phyloP scores from a whole-genome alignment of 2,329 filamentous ascomycete species.

The Cucurbitaria berberidis region DNA sequence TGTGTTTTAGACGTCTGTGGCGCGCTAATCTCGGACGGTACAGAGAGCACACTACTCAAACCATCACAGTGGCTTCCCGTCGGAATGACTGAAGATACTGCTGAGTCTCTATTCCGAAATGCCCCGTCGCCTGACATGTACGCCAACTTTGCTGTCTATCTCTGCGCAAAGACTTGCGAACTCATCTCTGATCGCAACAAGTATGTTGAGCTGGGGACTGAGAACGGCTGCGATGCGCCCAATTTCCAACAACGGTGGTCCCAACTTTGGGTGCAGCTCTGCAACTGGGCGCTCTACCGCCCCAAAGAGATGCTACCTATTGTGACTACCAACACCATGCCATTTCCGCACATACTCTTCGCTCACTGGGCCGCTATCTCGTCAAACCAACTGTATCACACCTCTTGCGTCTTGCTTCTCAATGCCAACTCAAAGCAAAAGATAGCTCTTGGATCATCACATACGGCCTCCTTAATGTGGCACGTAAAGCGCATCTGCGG shows the following conservation, averaged over 20 bases:
- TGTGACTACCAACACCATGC: conserved; percentile 51
- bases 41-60: conserved; percentile 58
- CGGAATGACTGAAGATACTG: conserved; percentile 22
- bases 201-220: conserved; percentile 55
- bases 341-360: conserved; percentile 62
- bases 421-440: conserved; percentile 49
- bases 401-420: conserved; percentile 60
- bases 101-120: conserved; percentile 45
- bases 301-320: conserved; percentile 57
- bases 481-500: conserved; percentile 63
- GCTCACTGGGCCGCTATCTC: conserved; percentile 63
- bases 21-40: conserved; percentile 57
- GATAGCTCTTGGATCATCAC: conserved; percentile 36
- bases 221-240: conserved; percentile 53
- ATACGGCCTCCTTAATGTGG: conserved; percentile 56
- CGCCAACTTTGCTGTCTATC: conserved; percentile 59
- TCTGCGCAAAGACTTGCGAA: conserved; percentile 56
- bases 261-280: conserved; percentile 58
- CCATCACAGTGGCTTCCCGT: conserved; percentile 55
- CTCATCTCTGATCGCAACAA: conserved; percentile 59
- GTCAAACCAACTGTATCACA: conserved; percentile 64
- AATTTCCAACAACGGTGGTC: conserved; percentile 56
- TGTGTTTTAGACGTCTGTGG: conserved; percentile 54
- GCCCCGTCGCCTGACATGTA: conserved; percentile 53
- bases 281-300: conserved; percentile 56